Conservation (phyloP, 352 stramenopile genomes). For the Saprolegnia parasitica region DNA sequence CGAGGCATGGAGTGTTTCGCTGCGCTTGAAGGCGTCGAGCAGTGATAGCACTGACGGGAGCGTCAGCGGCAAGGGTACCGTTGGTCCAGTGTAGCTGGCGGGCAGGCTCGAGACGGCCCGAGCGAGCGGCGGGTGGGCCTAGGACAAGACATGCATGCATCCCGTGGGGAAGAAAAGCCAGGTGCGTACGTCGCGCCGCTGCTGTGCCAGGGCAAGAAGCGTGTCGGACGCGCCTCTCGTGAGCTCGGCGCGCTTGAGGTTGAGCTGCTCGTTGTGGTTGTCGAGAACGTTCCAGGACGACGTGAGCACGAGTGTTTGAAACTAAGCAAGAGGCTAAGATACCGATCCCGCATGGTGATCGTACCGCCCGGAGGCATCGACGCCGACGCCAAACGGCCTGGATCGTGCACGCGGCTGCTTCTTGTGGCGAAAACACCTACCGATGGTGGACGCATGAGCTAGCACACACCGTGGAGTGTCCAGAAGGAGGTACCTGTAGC, state of each 20-base stretch:
- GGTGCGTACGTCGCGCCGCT: constrained; percentile 40
- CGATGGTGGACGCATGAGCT: too few relatives aligned
- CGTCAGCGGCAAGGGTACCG: constrained; percentile 76
- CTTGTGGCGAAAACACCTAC: constrained; percentile 22
- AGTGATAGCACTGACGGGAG: constrained; percentile 81
- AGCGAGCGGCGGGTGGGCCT: constrained; percentile 42
- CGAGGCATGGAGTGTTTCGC: constrained; percentile 83
- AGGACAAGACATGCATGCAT: constrained; percentile 25
- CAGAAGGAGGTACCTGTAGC: constrained; percentile 29
- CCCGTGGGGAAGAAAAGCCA: background rate
- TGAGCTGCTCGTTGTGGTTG: constrained; percentile 87
- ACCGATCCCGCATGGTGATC: background rate
- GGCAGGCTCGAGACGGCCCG: constrained; percentile 54
- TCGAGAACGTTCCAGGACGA: constrained; percentile 87
- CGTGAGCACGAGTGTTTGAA: constrained; percentile 69
- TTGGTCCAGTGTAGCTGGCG: constrained; percentile 66
- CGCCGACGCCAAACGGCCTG: constrained; percentile 22
- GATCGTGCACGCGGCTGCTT: constrained; percentile 26
- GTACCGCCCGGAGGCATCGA: constrained; percentile 12
- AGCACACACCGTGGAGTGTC: background rate
- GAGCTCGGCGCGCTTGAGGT: constrained; percentile 80
- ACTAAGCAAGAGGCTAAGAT: constrained; percentile 34
- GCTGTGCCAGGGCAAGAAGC: constrained; percentile 65
- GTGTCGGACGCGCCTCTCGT: constrained; percentile 80
- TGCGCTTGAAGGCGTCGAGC: constrained; percentile 89